These are phyloP conservation scores for Cystobasidium slooffiae DNA, from an alignment of 1,284 basidiomycete genomes.

Conservation along the genomic window DNA sequence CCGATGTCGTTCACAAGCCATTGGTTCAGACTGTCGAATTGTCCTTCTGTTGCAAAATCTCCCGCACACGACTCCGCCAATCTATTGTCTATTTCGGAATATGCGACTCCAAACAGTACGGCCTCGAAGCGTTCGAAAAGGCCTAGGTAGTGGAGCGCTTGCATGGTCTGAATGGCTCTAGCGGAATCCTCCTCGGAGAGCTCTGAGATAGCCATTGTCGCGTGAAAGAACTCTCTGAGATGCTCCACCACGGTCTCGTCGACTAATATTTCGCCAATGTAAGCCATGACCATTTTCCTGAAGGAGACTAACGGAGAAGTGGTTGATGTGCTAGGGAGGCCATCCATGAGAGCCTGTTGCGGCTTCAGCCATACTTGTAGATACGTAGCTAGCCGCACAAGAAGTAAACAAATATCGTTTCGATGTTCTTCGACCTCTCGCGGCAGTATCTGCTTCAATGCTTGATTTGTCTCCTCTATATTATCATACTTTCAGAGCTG, in stretches of 20 bases:
- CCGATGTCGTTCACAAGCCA: slow-evolving; percentile 66
- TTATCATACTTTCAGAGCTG: background rate
- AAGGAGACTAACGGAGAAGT: slow-evolving; percentile 65
- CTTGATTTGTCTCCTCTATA: background rate
- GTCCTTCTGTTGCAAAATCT: slow-evolving; percentile 68
- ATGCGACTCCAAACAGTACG: slow-evolving; percentile 78
- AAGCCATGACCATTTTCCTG: slow-evolving; percentile 56
- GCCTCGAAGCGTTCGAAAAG: slow-evolving; percentile 82
- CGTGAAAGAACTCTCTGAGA: slow-evolving; percentile 49
- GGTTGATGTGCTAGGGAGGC: slow-evolving; percentile 68
- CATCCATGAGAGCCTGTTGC: slow-evolving; percentile 43
- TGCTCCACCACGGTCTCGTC: slow-evolving; percentile 54
- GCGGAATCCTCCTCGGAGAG: slow-evolving; percentile 51
- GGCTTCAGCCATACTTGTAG: slow-evolving; percentile 47
- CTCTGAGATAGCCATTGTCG: slow-evolving; percentile 32
- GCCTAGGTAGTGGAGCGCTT: slow-evolving; percentile 64
- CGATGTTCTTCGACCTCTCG: background rate
- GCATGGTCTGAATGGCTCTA: slow-evolving; percentile 59
- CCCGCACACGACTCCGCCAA: slow-evolving; percentile 69
- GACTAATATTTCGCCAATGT: slow-evolving; percentile 55
- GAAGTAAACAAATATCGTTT: slow-evolving; percentile 24
- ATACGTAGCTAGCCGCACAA: slow-evolving; percentile 45
- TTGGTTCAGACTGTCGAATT: slow-evolving; percentile 66
- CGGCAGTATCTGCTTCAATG: background rate
- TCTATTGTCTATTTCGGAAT: slow-evolving; percentile 77